Percentiles rank a stretch among this genome's conserved stretches.
Conservation (phyloP, 2,329 filamentous ascomycete genomes). For the Arthrobotrys conoides region DNA sequence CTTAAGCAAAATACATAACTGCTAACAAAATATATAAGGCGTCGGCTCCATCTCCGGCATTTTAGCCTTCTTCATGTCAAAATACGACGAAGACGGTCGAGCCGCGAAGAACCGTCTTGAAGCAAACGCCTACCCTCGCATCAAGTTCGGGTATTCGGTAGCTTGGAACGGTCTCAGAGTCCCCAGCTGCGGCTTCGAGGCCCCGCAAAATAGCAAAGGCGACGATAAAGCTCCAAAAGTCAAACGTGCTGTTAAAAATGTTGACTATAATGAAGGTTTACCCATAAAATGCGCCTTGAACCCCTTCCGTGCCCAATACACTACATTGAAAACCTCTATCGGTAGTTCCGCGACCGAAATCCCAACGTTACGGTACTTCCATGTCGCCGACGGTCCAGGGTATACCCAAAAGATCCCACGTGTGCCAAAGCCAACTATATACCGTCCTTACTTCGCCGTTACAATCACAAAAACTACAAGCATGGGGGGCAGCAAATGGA, state of each 20-base stretch:
- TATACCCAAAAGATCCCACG: neutral
- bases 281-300: constrained; percentile 1
- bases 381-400: neutral
- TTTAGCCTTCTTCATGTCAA: constrained; percentile 44
- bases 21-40: constrained; percentile 14
- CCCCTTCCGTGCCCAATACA: neutral
- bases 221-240: neutral
- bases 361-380: neutral
- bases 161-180: constrained; percentile 49
- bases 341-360: neutral
- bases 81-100: constrained; percentile 34
- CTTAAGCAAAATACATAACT: neutral
- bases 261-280: constrained; percentile 18
- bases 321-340: neutral
- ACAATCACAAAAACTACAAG: constrained; percentile 18
- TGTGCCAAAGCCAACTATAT: constrained; percentile 6
- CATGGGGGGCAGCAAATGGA: neutral
- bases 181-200: constrained; percentile 6
- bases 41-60: constrained; percentile 39
- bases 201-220: no score
- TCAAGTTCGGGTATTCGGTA: constrained; percentile 16
- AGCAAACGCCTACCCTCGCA: constrained; percentile 46
- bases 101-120: constrained; percentile 25
- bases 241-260: neutral
- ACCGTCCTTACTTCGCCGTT: constrained; percentile 1